Evolutionary conservation across 371 early-diverging fungal genomes (phyloP), one percentile per base, ranked within the genome.

Genomic region (Funneliformis caledonium): DNA sequence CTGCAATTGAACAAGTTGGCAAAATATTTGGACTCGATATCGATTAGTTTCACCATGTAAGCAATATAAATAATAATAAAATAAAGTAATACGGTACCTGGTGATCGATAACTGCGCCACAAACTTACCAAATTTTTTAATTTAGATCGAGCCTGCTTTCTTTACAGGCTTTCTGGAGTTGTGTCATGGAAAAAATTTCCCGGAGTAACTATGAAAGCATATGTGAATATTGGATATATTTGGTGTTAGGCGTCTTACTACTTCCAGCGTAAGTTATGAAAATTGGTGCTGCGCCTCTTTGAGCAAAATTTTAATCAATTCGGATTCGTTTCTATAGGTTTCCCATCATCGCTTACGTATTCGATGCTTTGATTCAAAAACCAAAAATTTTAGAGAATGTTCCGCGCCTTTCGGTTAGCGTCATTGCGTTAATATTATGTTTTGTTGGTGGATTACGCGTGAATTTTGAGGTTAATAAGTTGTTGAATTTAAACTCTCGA

Each of bases 151-250:
- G 52, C 19, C 50, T 72, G 16, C 26, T 72, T 14, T 6, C 19
- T 5, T 72, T 52, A 26, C 72, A 72, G 11, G 47, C n/a, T 7
- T 72, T 42, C 50, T 72, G 72, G 48, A 72, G 14, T 72, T 26
- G 31, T 50, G 4, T 72, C 4, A 72, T 72, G 48, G 72, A 72
- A 72, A 52, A 72, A 72, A 31, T 52, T 4, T 72, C 72, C 12
- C 10, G 52, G 26, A 47, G 4, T 26, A 14, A 72, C 26, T 33
- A 48, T 22, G 31, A 14, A 14, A 47, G 72, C 16, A 31, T 5
- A 31, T 72, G 48, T 14, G 72, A 72, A 52, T 52, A 72, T 50
- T 52, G 52, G 72, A 52, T 5, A 48, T 72, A 22, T 72, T 14
- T 50, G 22, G 19, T 52, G 12, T 12, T 50, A 31, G 72, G 52